A percentile compares a stretch with the other conserved stretches of the same genome.
phyloP scores from a whole-genome alignment of 495 filamentous ascomycete species.

The Aeminium ludgeri region DNA sequence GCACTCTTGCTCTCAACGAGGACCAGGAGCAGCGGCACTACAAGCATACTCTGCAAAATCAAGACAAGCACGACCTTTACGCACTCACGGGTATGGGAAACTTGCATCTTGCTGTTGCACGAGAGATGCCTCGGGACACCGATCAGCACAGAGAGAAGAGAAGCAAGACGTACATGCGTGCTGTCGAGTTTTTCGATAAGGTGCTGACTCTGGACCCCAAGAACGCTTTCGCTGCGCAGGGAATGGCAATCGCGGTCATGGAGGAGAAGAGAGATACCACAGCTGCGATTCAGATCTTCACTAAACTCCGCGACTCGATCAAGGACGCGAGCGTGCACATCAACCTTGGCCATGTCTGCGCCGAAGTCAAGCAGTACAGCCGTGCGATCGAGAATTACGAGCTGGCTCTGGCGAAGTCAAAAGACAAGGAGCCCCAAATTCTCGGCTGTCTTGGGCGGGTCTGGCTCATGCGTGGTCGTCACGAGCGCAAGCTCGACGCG shows the following conservation, averaged over 20 bases:
- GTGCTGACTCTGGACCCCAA: constrained; percentile 77
- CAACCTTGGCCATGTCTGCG: constrained; percentile 84
- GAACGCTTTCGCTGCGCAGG: constrained; percentile 92
- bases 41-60: constrained; percentile 85
- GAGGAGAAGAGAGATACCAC: constrained; percentile 83
- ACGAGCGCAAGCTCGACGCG: constrained; percentile 58
- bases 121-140: constrained; percentile 83
- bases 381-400: constrained; percentile 89
- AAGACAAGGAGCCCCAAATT: constrained; percentile 53
- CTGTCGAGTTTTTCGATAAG: constrained; percentile 97
- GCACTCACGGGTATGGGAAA: constrained; percentile 94
- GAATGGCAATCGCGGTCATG: constrained; percentile 78
- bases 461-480: constrained; percentile 71
- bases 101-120: constrained; percentile 63
- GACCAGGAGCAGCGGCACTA: constrained; percentile 84
- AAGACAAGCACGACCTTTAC: constrained; percentile 94
- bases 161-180: constrained; percentile 66
- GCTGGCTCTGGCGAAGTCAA: constrained; percentile 52
- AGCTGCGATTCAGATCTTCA: constrained; percentile 65
- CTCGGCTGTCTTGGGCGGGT: constrained; percentile 87
- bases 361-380: constrained; percentile 70
- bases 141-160: constrained; percentile 83
- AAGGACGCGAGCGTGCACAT: constrained; percentile 66
- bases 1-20: constrained; percentile 61
- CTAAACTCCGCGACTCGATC: constrained; percentile 73